phyloP scores from a whole-genome alignment of 148 eudicot species.

The Rhododendron williamsianum region DNA sequence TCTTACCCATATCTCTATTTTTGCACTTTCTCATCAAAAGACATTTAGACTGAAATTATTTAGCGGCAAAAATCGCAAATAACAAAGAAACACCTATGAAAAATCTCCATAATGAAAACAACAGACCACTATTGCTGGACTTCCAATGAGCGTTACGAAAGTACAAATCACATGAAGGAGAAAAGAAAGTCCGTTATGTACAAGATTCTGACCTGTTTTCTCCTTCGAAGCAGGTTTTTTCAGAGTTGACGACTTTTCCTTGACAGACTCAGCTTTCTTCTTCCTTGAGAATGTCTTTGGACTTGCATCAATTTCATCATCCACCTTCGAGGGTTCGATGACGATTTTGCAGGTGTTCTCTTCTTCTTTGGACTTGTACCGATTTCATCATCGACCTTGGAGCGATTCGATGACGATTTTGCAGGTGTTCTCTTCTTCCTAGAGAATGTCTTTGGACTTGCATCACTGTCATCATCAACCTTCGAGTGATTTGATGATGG shows the following conservation, averaged over 20 bases:
- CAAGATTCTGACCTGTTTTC: slow-evolving; percentile 42
- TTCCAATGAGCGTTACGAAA: slow-evolving; percentile 1
- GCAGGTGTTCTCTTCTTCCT: slow-evolving; percentile 57
- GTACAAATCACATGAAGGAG: neutral
- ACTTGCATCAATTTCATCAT: slow-evolving; percentile 26
- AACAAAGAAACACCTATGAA: neutral
- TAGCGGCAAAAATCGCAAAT: neutral
- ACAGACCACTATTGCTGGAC: neutral
- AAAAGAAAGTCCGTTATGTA: slow-evolving; percentile 2
- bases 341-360: slow-evolving; percentile 45
- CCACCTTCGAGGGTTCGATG: slow-evolving; percentile 43
- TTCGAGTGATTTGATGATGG: slow-evolving; percentile 46
- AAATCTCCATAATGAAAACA: neutral
- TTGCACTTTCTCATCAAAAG: neutral
- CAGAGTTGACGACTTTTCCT: slow-evolving; percentile 56
- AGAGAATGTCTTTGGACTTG: slow-evolving; percentile 57
- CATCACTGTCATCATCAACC: slow-evolving; percentile 23
- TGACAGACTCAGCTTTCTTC: slow-evolving; percentile 45
- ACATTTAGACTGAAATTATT: neutral
- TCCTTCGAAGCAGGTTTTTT: slow-evolving; percentile 60
- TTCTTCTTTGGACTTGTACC: slow-evolving; percentile 60
- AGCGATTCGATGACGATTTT: slow-evolving; percentile 43
- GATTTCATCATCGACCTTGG: slow-evolving; percentile 31
- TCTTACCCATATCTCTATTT: neutral
- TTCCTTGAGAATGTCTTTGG: slow-evolving; percentile 75